These are phyloP conservation scores for Castanospermum australe DNA, from an alignment of 306 rosid species.

Conservation along the genomic window DNA sequence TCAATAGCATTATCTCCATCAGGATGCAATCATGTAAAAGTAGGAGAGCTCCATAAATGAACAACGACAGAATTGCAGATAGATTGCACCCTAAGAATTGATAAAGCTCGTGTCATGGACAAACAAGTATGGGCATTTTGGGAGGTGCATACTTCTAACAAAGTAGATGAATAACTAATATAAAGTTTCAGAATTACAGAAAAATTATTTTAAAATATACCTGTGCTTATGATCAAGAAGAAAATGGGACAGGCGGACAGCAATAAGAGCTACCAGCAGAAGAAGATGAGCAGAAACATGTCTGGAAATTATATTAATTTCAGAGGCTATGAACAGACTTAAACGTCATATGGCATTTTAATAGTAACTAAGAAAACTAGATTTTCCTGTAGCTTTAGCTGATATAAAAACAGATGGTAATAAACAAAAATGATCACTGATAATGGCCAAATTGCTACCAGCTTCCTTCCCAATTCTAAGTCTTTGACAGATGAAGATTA, in stretches of 20 bases:
- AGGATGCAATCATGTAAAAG: constrained; percentile 35
- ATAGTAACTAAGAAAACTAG: constrained; percentile 5
- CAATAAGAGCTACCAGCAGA: constrained; percentile 1
- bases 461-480: neutral
- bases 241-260: constrained; percentile 27
- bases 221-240: neutral
- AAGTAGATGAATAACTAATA: constrained; percentile 24
- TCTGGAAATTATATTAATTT: neutral
- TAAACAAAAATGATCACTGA: constrained; percentile 6
- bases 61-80: constrained; percentile 52
- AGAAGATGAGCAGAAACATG: constrained; percentile 22
- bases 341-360: constrained; percentile 16
- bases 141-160: constrained; percentile 23
- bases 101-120: constrained; percentile 22
- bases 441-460: neutral
- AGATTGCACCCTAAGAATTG: constrained; percentile 29
- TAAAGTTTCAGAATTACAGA: neutral
- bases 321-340: constrained; percentile 25
- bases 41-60: constrained; percentile 46
- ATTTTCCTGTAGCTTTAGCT: constrained; percentile 20
- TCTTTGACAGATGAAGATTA: constrained; percentile 24
- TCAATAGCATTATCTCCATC: constrained; percentile 41
- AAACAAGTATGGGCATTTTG: constrained; percentile 40
- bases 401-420: neutral
- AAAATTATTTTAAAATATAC: neutral